Evolutionary conservation across 2,329 filamentous ascomycete species (phyloP), one percentile per base, ranked within the genome.

Genomic region (Aspergillus awamori): DNA sequence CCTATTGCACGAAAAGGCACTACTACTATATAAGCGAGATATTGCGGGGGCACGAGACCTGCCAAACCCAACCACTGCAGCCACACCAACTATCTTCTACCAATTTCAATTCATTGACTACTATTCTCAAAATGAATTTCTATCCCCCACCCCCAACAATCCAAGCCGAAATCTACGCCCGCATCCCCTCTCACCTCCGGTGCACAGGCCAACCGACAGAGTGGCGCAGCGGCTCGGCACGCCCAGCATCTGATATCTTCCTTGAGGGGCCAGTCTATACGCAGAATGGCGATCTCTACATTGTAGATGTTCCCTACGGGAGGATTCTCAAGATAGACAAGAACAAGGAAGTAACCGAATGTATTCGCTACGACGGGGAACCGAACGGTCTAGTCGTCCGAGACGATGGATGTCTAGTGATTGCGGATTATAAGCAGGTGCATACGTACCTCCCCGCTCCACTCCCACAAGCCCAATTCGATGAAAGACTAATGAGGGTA

Each of bases 91-190:
- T 8, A 7, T 28, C 26, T 8, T 28, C 8, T 33, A 33, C 8
- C 10, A 10, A 33, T 33, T 28, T 8, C 30, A 33, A 33, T 11
- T 10, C 30, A 33, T 10, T 33, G 1, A 33, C 8, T 33, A 33
- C 8, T 30, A 33, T 5, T 11, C 8, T 33, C 33, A 36, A 13
- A 36, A 36, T 36, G 33, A 36, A 36, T 4, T 36, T 36, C 33
- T 62, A 20, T 62, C 65, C 41, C 24, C 5, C 41, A 39, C 6
- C 17, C 8, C n/a, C 15, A 11, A 22, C 38, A n/a, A 45, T 55
- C 8, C 38, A 43, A 33, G 53, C 53, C 0, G 28, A 22, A 26
- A 30, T 17, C 24, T 55, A 39, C n/a, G 22, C 24, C 2, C 28
- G 13, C 7, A 38, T 55, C 2, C 38, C 53, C 13, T 1, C 20